These are phyloP conservation scores for Lasiodiplodia sp. DNA, from an alignment of 2,329 filamentous ascomycete genomes.

Conservation along the genomic window DNA sequence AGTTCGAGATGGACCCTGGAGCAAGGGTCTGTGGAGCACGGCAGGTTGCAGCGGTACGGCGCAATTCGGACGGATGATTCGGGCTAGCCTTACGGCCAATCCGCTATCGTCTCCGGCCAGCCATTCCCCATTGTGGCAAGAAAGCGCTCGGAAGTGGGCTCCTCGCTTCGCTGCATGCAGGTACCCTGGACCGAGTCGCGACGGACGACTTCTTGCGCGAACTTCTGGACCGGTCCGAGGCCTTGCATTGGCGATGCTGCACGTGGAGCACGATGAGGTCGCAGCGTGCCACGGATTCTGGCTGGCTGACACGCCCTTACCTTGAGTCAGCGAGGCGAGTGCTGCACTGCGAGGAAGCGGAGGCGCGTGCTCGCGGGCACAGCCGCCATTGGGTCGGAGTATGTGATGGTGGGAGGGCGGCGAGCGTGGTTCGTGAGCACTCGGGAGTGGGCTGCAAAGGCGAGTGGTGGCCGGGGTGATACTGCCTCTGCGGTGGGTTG, in stretches of 20 bases:
- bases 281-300: slow-evolving; percentile 11
- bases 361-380: neutral
- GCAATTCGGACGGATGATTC: neutral
- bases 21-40: neutral
- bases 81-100: slow-evolving; percentile 12
- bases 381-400: neutral
- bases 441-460: neutral
- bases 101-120: slow-evolving; percentile 1
- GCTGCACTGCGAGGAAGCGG: neutral
- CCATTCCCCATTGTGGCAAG: slow-evolving; percentile 3
- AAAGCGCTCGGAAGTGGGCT: slow-evolving; percentile 7
- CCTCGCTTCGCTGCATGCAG: slow-evolving; percentile 20
- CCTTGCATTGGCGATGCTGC: slow-evolving; percentile 5
- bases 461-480: neutral
- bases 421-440: neutral
- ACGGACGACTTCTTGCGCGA: neutral
- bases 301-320: neutral
- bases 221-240: neutral
- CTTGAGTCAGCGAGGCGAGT: neutral
- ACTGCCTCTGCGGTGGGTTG: neutral
- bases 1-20: neutral
- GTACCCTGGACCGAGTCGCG: slow-evolving; percentile 6
- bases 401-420: slow-evolving; percentile 1
- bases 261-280: slow-evolving; percentile 1
- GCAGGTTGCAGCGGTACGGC: neutral